Evolutionary conservation across 768 basidiomycete genomes (phyloP).

Genomic region (Chalciporus pseudorubinellus): DNA sequence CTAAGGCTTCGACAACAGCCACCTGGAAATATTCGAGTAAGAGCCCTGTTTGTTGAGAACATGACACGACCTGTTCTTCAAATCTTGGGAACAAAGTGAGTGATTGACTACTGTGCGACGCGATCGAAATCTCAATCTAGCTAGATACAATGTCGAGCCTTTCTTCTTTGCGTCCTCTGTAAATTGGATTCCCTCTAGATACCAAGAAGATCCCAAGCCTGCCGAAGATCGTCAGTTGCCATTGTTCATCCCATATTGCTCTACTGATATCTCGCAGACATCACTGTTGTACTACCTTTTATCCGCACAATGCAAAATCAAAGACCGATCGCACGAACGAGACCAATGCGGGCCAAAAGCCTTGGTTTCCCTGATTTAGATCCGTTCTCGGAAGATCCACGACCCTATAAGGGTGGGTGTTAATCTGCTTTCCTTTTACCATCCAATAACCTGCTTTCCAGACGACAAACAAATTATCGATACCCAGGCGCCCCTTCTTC

Average conservation of each 20-base stretch:
- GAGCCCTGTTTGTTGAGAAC: slow-evolving; percentile 52
- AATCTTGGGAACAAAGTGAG: slow-evolving; percentile 57
- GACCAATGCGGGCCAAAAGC: slow-evolving; percentile 12
- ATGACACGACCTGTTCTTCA: slow-evolving; percentile 50
- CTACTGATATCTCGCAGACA: slow-evolving; percentile 38
- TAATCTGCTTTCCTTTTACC: not conserved
- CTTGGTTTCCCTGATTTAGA: not conserved
- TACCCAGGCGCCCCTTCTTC: slow-evolving; percentile 48
- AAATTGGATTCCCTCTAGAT: slow-evolving; percentile 69
- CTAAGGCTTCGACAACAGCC: slow-evolving; percentile 15
- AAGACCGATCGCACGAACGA: slow-evolving; percentile 19
- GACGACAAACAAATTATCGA: slow-evolving; percentile 40
- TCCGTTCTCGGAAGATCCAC: not conserved
- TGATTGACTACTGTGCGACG: not conserved
- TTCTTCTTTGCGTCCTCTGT: slow-evolving; percentile 64
- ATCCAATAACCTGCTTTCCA: slow-evolving; percentile 1
- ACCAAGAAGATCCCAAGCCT: slow-evolving; percentile 47
- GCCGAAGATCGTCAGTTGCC: slow-evolving; percentile 49
- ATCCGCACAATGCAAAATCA: slow-evolving; percentile 39
- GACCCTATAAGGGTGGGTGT: slow-evolving; percentile 18
- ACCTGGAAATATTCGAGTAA: slow-evolving; percentile 40
- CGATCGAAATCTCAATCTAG: not conserved
- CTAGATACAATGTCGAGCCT: slow-evolving; percentile 56
- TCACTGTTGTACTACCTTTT: slow-evolving; percentile 56
- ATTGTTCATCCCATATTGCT: slow-evolving; percentile 28